Evolutionary conservation across 768 basidiomycete species (phyloP).

Genomic region (Calvatia gigantea): DNA sequence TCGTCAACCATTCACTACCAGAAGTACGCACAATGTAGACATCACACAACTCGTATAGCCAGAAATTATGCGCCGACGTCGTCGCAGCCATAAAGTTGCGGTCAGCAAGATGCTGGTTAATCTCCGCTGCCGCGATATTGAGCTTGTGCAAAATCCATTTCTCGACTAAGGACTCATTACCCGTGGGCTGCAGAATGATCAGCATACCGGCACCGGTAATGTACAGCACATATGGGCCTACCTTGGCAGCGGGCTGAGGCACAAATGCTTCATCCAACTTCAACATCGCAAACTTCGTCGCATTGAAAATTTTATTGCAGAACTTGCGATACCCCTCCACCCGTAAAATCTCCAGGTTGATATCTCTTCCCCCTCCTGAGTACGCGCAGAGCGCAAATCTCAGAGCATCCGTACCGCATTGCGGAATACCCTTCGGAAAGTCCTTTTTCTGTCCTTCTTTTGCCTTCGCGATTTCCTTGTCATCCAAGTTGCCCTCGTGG

Average conservation of each 20-base stretch:
- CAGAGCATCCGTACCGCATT: constrained; percentile 96
- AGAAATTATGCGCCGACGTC: constrained; percentile 83
- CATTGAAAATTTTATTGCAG: constrained; percentile 99
- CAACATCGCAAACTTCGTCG: constrained; percentile 98
- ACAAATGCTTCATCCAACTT: constrained; percentile 86
- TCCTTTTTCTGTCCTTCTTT: constrained; percentile 97
- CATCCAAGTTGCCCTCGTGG: constrained; percentile 87
- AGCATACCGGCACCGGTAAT: neutral
- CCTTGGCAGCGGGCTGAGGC: constrained; percentile 68
- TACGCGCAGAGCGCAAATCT: constrained; percentile 95
- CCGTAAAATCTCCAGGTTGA: constrained; percentile 92
- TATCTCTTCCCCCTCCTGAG: constrained; percentile 90
- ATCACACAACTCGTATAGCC: constrained; percentile 99
- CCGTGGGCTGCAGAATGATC: constrained; percentile 60
- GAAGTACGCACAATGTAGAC: constrained; percentile 81
- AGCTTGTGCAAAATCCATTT: constrained; percentile 95
- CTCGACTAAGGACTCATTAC: constrained; percentile 89
- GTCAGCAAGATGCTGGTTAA: constrained; percentile 70
- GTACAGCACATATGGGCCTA: constrained; percentile 20
- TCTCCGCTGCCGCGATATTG: constrained; percentile 71
- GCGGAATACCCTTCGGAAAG: constrained; percentile 98
- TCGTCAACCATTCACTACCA: neutral
- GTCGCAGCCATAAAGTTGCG: constrained; percentile 96
- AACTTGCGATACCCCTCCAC: constrained; percentile 99
- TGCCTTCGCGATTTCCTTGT: constrained; percentile 88